Conservation (phyloP, 768 basidiomycete species). For the Boletus subcaerulescens region DNA sequence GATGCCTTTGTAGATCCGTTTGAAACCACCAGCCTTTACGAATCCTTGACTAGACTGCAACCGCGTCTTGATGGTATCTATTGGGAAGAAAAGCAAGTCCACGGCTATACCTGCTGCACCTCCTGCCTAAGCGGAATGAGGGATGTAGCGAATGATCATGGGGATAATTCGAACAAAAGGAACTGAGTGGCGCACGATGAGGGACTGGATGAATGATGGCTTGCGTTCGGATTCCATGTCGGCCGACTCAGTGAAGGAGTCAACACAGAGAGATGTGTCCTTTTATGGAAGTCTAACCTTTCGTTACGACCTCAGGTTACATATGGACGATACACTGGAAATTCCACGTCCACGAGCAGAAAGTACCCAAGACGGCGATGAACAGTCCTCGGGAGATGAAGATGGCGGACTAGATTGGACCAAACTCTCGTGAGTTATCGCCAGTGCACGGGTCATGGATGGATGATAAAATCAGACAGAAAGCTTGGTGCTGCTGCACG, state of each 20-base stretch:
- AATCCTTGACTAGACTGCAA: slow-evolving; percentile 90
- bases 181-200: slow-evolving; percentile 37
- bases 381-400: slow-evolving; percentile 65
- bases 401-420: slow-evolving; percentile 83
- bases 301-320: not conserved
- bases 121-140: slow-evolving; percentile 58
- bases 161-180: slow-evolving; percentile 1
- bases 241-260: slow-evolving; percentile 2
- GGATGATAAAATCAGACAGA: slow-evolving; percentile 12
- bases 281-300: slow-evolving; percentile 8
- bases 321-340: slow-evolving; percentile 66
- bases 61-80: slow-evolving; percentile 96
- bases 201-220: slow-evolving; percentile 46
- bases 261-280: not conserved
- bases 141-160: slow-evolving; percentile 12
- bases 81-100: slow-evolving; percentile 93
- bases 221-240: slow-evolving; percentile 31
- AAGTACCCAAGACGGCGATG: slow-evolving; percentile 29
- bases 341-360: slow-evolving; percentile 26
- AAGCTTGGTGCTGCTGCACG: slow-evolving; percentile 35
- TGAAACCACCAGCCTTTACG: slow-evolving; percentile 78
- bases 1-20: slow-evolving; percentile 87
- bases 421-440: slow-evolving; percentile 54
- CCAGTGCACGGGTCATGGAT: not conserved
- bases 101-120: slow-evolving; percentile 91